A percentile compares a stretch with the other conserved stretches of the same genome.
These are phyloP conservation scores for Rhizoclosmatium globosum DNA, from an alignment of 192 early-diverging fungal species.

Conservation along the genomic window DNA sequence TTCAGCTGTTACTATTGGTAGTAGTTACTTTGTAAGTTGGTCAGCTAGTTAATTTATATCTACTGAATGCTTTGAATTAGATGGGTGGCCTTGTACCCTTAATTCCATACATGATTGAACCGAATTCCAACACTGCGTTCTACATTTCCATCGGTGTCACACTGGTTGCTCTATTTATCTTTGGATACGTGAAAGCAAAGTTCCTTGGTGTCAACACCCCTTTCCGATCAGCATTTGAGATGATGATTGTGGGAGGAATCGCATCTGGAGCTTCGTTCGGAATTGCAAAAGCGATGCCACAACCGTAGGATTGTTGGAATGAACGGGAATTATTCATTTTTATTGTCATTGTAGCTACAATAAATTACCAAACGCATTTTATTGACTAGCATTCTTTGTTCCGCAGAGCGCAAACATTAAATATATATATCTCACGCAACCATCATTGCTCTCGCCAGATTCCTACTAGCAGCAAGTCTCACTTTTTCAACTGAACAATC, in stretches of 20 bases:
- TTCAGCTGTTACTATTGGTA: constrained; percentile 67
- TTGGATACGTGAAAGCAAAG: constrained; percentile 65
- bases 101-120: constrained; percentile 65
- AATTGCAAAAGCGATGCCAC: constrained; percentile 41
- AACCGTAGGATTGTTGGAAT: not conserved
- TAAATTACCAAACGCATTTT: too few species aligned
- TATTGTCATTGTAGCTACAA: too few species aligned
- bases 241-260: constrained; percentile 39
- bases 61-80: not conserved
- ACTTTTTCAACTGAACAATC: not conserved
- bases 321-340: too few species aligned
- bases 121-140: constrained; percentile 51
- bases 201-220: constrained; percentile 46
- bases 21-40: constrained; percentile 56
- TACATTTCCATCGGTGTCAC: constrained; percentile 61
- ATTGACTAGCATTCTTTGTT: too few species aligned
- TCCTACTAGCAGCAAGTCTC: constrained; percentile 18
- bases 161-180: constrained; percentile 59
- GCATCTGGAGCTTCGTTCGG: constrained; percentile 42
- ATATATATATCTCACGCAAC: not conserved
- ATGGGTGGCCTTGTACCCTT: constrained; percentile 69
- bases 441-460: constrained; percentile 37
- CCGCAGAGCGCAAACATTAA: too few species aligned
- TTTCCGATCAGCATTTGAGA: constrained; percentile 23
- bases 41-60: not conserved